Base-by-base conservation (phyloP, 208 protist species). In the Acanthamoeba quina region DNA sequence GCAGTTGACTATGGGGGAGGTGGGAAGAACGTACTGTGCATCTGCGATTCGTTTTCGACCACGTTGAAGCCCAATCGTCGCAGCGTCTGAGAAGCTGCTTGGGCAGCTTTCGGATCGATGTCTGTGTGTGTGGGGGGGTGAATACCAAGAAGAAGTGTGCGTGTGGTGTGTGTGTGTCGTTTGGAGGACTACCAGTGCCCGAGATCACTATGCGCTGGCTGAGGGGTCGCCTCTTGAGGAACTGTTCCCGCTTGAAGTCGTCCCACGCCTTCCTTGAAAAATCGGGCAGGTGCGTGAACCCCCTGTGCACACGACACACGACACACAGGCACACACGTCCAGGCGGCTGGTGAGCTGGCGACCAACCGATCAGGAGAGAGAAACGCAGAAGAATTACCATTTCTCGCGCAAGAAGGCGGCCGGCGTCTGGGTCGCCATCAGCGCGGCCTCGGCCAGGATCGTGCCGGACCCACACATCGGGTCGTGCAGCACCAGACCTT, bases 401-500 rank as follows among this genome's bases (percentile, higher is more conserved):
- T 72, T 91, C 60, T 91, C 58, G 26, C 85, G 85, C 19, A 91
- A 21, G 85, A 91, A 91, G 29, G 26, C 85, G 31, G 85, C 19
- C 29, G 85, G 60, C 5, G 85, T 91, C 4, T n/a, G 29, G 5
- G 85, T 74, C 5, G 85, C 85, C 62, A 91, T 91, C 85, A 91
- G 34, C 24, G 85, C 85, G 7, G 85, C 85, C 60, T 91, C 85
- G n/a, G 85, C 85, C 60, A 91, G 41, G n/a, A 91, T 21, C 3
- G 85, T 91, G 26, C 85, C 85, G 60, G 85, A 91, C 21, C 85
- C 85, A 41, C 85, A 91, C 85, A 91, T 91, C 15, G 85, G 85
- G 37, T 91, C 85, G 19, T 74, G 74, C 15, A 91, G 62, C 58
- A 66, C 60, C 6, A 91, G 60, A n/a, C 24, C 9, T 3, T 44